phyloP scores from a whole-genome alignment of 371 early-diverging fungal genomes.

The Mortierella sp. region DNA sequence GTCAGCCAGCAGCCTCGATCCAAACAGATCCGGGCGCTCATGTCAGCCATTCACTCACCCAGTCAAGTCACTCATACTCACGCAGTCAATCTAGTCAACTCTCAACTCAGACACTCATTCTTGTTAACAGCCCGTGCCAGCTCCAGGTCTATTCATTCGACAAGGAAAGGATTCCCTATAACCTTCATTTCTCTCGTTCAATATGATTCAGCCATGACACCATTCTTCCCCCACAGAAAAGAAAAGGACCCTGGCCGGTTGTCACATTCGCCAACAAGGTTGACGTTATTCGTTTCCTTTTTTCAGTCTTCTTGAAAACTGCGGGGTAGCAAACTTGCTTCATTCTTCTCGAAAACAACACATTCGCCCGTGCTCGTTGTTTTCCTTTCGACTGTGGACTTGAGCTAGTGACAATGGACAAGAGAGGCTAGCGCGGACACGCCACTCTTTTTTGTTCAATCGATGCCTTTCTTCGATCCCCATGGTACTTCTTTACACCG shows the following conservation, averaged over 20 bases:
- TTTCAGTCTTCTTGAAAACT: background rate
- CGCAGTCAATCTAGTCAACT: background rate
- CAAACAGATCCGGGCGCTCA: constrained; percentile 12
- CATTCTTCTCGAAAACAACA: background rate
- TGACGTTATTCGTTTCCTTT: background rate
- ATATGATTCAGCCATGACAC: constrained; percentile 4
- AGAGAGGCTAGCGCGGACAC: background rate
- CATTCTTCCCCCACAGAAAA: background rate
- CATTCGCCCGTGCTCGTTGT: background rate
- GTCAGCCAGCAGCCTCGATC: constrained; percentile 12
- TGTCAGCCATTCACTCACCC: constrained; percentile 1
- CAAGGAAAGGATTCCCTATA: background rate
- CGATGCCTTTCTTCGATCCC: background rate
- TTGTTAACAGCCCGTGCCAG: background rate
- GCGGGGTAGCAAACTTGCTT: background rate
- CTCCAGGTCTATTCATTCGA: background rate
- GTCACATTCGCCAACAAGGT: background rate
- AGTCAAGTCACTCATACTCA: background rate
- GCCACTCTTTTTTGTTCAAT: background rate
- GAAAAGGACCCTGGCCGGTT: background rate
- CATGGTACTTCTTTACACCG: background rate
- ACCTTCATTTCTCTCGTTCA: background rate
- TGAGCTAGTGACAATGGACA: background rate
- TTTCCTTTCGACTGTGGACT: background rate
- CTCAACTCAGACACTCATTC: background rate